Percentiles rank a stretch among this genome's conserved stretches.
Conservation (phyloP, 495 filamentous ascomycete species). For the Opeltia flavorubescens region DNA sequence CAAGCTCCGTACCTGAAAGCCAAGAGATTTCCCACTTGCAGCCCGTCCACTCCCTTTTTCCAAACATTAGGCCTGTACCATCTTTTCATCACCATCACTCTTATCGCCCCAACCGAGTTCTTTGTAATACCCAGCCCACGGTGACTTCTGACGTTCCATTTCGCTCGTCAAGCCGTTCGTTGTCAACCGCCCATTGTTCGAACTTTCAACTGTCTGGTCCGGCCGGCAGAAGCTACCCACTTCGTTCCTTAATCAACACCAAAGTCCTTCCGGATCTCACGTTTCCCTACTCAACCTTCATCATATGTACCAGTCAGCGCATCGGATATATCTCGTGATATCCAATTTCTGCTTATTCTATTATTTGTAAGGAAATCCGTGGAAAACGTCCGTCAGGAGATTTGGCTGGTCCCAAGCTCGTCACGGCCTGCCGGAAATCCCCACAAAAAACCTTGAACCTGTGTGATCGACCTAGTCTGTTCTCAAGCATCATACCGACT, state of each 20-base stretch:
- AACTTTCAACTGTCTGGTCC: neutral
- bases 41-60: neutral
- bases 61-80: neutral
- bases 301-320: too few relatives aligned
- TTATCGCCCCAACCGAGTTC: neutral
- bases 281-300: too few relatives aligned
- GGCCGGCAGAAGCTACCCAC: neutral
- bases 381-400: neutral
- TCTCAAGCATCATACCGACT: neutral
- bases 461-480: neutral
- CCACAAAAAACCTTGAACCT: neutral
- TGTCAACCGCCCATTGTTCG: neutral
- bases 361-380: neutral
- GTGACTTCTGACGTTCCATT: neutral
- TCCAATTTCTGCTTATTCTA: neutral
- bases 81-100: neutral
- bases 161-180: constrained; percentile 1
- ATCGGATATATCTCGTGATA: neutral
- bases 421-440: neutral
- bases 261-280: neutral
- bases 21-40: neutral
- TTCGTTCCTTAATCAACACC: neutral
- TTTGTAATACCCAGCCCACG: neutral
- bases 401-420: constrained; percentile 3
- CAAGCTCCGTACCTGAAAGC: neutral